Conservation (phyloP, 495 filamentous ascomycete genomes). For the Aspergillus sparsus region DNA sequence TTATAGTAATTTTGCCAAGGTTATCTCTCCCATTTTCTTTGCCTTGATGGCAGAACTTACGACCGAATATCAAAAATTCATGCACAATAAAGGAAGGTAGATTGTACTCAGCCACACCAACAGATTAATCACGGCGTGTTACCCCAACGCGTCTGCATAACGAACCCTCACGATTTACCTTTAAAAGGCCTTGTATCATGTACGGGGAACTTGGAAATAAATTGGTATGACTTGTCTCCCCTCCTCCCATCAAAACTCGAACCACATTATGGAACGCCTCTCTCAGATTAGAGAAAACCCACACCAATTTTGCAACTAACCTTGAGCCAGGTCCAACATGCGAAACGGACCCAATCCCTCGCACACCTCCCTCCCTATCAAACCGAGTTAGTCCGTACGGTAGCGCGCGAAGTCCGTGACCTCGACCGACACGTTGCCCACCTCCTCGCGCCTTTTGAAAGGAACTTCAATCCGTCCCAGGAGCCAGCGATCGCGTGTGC, state of each 20-base stretch:
- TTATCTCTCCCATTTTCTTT: too few species aligned
- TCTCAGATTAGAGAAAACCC: background rate
- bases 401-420: conserved; percentile 90
- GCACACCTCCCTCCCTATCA: conserved; percentile 89
- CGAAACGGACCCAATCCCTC: conserved; percentile 91
- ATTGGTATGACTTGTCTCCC: conserved; percentile 51
- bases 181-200: conserved; percentile 51
- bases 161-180: background rate
- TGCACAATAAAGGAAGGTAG: too few species aligned
- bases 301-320: conserved; percentile 8
- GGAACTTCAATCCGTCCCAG: conserved; percentile 79
- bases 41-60: too few species aligned
- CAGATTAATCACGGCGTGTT: conserved; percentile 5
- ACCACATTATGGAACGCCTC: background rate
- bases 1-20: too few species aligned
- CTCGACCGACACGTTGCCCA: conserved; percentile 85
- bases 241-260: background rate
- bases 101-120: too few species aligned
- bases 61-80: too few species aligned
- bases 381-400: conserved; percentile 83
- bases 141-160: background rate
- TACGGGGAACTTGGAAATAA: conserved; percentile 92
- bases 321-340: conserved; percentile 78
- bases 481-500: conserved; percentile 85
- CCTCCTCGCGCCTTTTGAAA: conserved; percentile 78